Conservation (phyloP, 176 grass and related monocot genomes). For the Phoenix dactylifera region DNA sequence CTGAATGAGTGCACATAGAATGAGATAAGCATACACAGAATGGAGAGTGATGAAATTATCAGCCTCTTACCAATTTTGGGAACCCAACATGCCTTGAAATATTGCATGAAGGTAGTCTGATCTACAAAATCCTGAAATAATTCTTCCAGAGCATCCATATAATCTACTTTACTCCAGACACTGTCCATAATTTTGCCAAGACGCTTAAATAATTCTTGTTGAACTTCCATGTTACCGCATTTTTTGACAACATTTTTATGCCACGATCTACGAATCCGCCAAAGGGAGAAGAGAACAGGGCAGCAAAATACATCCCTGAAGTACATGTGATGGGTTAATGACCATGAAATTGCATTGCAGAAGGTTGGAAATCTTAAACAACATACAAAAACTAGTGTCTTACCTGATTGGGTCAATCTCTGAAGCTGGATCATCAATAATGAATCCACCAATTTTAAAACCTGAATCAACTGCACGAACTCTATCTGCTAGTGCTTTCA, state of each 20-base stretch:
- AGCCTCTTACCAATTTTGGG: constrained; percentile 68
- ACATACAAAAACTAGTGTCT: constrained; percentile 5
- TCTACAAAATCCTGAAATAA: constrained; percentile 91
- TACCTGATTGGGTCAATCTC: constrained; percentile 79
- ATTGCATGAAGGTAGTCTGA: constrained; percentile 61
- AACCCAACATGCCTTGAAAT: constrained; percentile 89
- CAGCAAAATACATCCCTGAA: constrained; percentile 62
- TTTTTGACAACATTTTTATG: constrained; percentile 78
- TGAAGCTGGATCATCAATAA: constrained; percentile 72
- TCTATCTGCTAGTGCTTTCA: constrained; percentile 68
- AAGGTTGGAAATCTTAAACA: neutral
- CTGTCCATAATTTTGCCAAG: constrained; percentile 62
- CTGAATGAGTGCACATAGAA: no score
- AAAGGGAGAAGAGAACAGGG: constrained; percentile 71
- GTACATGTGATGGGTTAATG: constrained; percentile 17
- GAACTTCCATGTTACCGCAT: constrained; percentile 67
- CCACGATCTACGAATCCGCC: constrained; percentile 78
- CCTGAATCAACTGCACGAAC: constrained; percentile 46
- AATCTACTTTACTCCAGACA: constrained; percentile 57
- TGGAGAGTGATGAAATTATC: no score
- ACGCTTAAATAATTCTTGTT: constrained; percentile 49
- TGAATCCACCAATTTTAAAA: constrained; percentile 61
- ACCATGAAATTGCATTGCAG: neutral
- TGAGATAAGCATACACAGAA: no score
- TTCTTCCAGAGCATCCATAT: constrained; percentile 50